phyloP scores from a whole-genome alignment of 2,329 filamentous ascomycete species.

The Lachnellula arida region DNA sequence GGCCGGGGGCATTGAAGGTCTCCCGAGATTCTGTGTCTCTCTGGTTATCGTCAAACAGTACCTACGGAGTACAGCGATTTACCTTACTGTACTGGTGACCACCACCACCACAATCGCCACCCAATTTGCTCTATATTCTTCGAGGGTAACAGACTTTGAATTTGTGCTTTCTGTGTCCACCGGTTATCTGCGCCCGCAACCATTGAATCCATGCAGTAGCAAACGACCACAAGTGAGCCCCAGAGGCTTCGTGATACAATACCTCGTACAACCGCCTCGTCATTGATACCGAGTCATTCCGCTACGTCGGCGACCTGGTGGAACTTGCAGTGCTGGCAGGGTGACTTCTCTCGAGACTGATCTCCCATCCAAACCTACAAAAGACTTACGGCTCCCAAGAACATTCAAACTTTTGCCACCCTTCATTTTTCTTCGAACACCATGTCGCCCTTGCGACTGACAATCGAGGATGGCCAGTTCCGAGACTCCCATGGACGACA shows the following conservation, averaged over 20 bases:
- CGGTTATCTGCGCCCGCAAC: not conserved
- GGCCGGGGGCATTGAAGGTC: too few species aligned
- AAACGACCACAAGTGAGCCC: not conserved
- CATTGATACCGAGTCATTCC: not conserved
- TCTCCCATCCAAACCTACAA: not conserved
- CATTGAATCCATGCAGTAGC: not conserved
- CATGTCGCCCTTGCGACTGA: slow-evolving; percentile 74
- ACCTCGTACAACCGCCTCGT: not conserved
- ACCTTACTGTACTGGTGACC: too few species aligned
- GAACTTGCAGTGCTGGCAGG: not conserved
- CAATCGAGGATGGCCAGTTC: slow-evolving; percentile 82
- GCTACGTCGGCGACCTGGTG: not conserved
- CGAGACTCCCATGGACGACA: slow-evolving; percentile 77
- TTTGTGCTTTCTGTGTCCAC: too few species aligned
- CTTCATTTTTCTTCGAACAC: not conserved
- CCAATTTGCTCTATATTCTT: too few species aligned
- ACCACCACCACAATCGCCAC: too few species aligned
- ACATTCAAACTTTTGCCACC: too few species aligned
- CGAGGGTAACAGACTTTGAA: too few species aligned
- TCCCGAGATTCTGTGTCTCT: too few species aligned
- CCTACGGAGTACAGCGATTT: too few species aligned
- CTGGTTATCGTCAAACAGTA: too few species aligned
- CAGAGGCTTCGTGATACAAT: not conserved
- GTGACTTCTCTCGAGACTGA: not conserved
- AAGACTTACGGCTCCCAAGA: not conserved